Base-by-base conservation (phyloP, 2,329 filamentous ascomycete genomes). In the Scedosporium boydii region DNA sequence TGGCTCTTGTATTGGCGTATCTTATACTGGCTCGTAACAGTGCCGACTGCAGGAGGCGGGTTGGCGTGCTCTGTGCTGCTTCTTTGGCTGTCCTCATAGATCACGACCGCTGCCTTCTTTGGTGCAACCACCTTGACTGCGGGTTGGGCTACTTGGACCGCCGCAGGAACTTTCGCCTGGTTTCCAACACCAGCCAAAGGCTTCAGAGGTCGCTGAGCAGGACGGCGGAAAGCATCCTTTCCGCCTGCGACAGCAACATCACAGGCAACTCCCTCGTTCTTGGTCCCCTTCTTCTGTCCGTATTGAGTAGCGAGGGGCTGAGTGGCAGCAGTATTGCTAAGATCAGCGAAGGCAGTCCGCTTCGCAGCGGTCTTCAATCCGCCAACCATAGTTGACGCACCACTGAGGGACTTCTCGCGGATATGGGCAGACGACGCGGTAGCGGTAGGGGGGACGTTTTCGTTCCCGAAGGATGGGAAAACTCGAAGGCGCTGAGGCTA, bases 301-400 rank as follows among this genome's bases (percentile, higher is more conserved):
- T 51, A 59, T 59, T 59, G 62, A 46, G 63, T 38, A 62, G 64
- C 51, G 66, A 64, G 34, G 55, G 63, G 61, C 63, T 67, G 38
- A 57, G 73, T 71, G 65, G 77, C 76, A 48, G 79, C 70, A 56
- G 82, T 86, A 70, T 93, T 93, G 79, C 89, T 95, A 65, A 95
- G 83, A 72, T 96, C 92, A 59, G 85, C 89, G 74, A 96, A 92
- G 12, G 86, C 90, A 65, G 87, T 86, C 67, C 92, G 87, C 78
- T 93, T 95, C 62, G 87, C 80, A 63, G 84, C 80, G 61, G 81
- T 81, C 74, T 87, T 90, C 66, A 87, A 75, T 46, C 78, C 80
- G 59, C 78, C 80, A 65, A 81, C 77, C 64, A 81, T 72, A 64
- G 83, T 70, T 67, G 79, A 79, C 57, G 67, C 51, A 26, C 51